A percentile compares a stretch with the other conserved stretches of the same genome.
phyloP scores from a whole-genome alignment of 441 rosid genomes.

The Pelargonium cotyledonis region DNA sequence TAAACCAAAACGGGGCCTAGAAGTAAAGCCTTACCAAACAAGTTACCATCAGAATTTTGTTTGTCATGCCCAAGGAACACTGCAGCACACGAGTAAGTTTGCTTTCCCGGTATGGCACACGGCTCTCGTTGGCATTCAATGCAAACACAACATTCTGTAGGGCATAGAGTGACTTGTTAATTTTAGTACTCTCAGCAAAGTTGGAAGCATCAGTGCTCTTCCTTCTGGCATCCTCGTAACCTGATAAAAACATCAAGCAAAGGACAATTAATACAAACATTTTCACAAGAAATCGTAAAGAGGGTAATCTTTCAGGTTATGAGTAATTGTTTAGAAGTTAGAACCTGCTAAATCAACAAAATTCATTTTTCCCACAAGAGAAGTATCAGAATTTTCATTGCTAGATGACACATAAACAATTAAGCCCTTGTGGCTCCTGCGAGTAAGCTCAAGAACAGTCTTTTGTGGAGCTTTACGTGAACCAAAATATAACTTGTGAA shows the following conservation, averaged over 20 bases:
- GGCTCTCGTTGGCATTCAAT: constrained; percentile 47
- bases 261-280: background rate
- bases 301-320: background rate
- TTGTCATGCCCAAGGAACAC: constrained; percentile 50
- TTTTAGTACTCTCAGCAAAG: constrained; percentile 38
- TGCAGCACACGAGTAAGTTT: constrained; percentile 62
- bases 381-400: constrained; percentile 13
- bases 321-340: constrained; percentile 14
- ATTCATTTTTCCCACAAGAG: constrained; percentile 46
- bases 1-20: constrained; percentile 6
- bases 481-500: constrained; percentile 38
- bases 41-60: constrained; percentile 43
- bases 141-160: constrained; percentile 60
- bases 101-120: constrained; percentile 74
- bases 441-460: constrained; percentile 22
- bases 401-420: constrained; percentile 37
- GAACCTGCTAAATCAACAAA: constrained; percentile 66
- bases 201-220: constrained; percentile 29
- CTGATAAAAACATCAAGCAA: constrained; percentile 27
- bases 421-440: constrained; percentile 47
- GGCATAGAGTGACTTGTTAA: constrained; percentile 59
- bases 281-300: background rate
- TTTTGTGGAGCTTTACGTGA: constrained; percentile 28
- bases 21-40: constrained; percentile 50
- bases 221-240: constrained; percentile 58